Evolutionary conservation across 305 asterid species (phyloP), one percentile per base, ranked within the genome.

Genomic region (Nicotiana rustica): DNA sequence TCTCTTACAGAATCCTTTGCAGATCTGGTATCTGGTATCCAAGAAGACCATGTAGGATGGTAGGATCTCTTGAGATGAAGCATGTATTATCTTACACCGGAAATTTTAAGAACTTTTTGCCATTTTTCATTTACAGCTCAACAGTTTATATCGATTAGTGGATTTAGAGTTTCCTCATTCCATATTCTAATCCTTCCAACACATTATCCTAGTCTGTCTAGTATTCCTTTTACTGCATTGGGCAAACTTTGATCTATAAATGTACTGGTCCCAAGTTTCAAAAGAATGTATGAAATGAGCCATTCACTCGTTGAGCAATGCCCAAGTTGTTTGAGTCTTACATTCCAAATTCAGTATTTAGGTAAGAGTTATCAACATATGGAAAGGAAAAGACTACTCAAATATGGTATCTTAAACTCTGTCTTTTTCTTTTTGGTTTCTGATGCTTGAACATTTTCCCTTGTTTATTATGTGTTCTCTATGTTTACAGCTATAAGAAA

Each of bases 11-110:
- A 31, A 81, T 55, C 79, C 83, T 67, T 67, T 66, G 4, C 77
- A 25, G n/a, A 80, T 65, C 29, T 52, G 78, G 67, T 67, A 80
- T 65, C 29, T 52, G 78, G 67, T 67, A 33, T 61, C 15, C 36
- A 13, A 68, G 79, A 44, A 56, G 60, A 68, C 60, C 69, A 55
- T 81, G 62, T 67, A 81, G 68, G 33, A 67, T 33, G 68, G 29
- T 66, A 60, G 55, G 35, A 67, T 81, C 67, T 81, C 66, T 81
- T 81, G 60, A 81, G 79, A 81, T 44, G 41, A 67, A 68, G 57
- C 67, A 44, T 81, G 83, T 55, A 81, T 68, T 68, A 56, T 81
- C 49, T 81, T 68, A n/a, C 57, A 19, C 36, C 77, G 65, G 80
- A 77, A 38, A 80, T 18, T 35, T 69, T 29, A n/a, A 52, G 77